Conservation (phyloP, 495 filamentous ascomycete genomes). For the Penicillium maclennaniae region DNA sequence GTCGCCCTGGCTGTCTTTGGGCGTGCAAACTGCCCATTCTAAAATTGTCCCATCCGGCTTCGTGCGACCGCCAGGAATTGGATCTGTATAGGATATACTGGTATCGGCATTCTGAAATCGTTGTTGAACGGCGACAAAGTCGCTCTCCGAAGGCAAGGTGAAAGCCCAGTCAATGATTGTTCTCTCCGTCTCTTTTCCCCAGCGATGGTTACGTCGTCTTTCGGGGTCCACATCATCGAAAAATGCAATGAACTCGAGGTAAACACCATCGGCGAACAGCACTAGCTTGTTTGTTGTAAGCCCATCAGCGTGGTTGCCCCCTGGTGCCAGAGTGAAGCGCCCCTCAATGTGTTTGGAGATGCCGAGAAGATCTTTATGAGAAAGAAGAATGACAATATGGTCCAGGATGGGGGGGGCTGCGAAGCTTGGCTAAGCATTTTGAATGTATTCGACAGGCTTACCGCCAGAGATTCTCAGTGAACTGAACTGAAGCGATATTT, state of each 20-base stretch:
- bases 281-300: neutral
- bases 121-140: conserved; percentile 3
- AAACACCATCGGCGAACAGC: conserved; percentile 8
- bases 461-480: no score
- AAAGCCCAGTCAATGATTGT: conserved; percentile 27
- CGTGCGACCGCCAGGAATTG: neutral
- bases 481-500: no score
- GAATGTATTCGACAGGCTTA: neutral
- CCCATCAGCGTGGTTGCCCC: neutral
- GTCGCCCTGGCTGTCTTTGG: neutral
- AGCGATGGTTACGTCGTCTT: conserved; percentile 15
- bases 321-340: neutral
- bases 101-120: neutral
- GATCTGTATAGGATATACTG: neutral
- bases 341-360: neutral
- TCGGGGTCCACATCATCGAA: conserved; percentile 10
- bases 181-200: conserved; percentile 17
- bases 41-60: neutral
- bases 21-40: neutral
- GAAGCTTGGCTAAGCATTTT: neutral
- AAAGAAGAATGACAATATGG: neutral
- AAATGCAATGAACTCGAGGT: conserved; percentile 21
- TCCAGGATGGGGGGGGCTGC: neutral
- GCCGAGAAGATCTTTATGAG: neutral
- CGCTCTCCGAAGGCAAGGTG: conserved; percentile 13